Conservation (phyloP, 805 yeast species). For the Lachancea thermotolerans region DNA sequence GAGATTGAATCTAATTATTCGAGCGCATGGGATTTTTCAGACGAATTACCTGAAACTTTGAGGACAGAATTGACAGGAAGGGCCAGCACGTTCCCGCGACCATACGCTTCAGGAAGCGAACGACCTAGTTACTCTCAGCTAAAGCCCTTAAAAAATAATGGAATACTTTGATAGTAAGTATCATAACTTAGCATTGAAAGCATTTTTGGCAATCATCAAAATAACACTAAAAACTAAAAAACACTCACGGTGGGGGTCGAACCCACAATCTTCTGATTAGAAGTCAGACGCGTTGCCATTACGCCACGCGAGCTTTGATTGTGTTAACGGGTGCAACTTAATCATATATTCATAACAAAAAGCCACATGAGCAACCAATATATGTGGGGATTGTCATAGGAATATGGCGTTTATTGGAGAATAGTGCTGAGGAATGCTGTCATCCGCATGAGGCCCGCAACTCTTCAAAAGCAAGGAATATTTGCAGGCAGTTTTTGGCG, state of each 20-base stretch:
- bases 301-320: conserved; percentile 36
- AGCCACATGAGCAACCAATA: neutral
- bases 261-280: conserved; percentile 50
- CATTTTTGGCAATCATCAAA: too few relatives aligned
- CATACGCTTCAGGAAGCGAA: neutral
- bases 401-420: too few relatives aligned
- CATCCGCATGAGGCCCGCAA: too few relatives aligned
- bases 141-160: neutral
- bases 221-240: conserved; percentile 9
- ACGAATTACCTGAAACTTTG: conserved; percentile 15
- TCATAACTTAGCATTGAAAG: too few relatives aligned
- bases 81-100: neutral
- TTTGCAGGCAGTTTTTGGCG: too few relatives aligned
- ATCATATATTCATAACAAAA: neutral
- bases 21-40: conserved; percentile 15
- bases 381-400: too few relatives aligned
- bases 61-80: conserved; percentile 11
- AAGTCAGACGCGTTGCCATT: conserved; percentile 53
- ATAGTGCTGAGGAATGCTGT: too few relatives aligned
- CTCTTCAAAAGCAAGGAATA: too few relatives aligned
- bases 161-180: too few relatives aligned
- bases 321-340: neutral
- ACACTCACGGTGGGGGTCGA: conserved; percentile 51
- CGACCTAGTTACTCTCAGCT: neutral
- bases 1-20: conserved; percentile 10